These are phyloP conservation scores for Aspergillus campestris DNA, from an alignment of 495 filamentous ascomycete species.

Conservation along the genomic window DNA sequence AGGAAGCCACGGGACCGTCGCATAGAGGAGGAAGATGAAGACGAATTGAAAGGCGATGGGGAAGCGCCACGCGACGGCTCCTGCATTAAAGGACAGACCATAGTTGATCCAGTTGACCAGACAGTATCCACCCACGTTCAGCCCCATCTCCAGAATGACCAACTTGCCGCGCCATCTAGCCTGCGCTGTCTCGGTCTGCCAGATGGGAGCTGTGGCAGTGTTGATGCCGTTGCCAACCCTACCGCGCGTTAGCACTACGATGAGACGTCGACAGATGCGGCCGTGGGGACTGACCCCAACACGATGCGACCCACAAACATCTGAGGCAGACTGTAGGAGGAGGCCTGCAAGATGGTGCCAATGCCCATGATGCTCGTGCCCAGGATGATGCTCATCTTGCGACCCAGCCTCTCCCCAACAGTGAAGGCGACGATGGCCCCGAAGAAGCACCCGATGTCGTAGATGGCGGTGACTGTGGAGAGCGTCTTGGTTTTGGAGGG, in stretches of 20 bases:
- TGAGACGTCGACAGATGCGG: too few relatives aligned
- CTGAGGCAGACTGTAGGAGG: conserved; percentile 46
- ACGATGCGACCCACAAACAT: conserved; percentile 58
- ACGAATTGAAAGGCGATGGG: conserved; percentile 46
- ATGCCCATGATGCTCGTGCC: conserved; percentile 52
- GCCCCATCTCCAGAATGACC: conserved; percentile 51
- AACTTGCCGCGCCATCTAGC: conserved; percentile 51
- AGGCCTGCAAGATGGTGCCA: conserved; percentile 50
- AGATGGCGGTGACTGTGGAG: conserved; percentile 53
- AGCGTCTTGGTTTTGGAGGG: conserved; percentile 40
- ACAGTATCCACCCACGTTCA: conserved; percentile 52
- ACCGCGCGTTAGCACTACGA: neutral
- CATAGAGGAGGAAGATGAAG: conserved; percentile 42
- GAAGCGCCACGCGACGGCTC: conserved; percentile 41
- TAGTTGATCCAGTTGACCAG: conserved; percentile 51
- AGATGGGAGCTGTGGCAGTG: conserved; percentile 54
- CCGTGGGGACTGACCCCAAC: conserved; percentile 17
- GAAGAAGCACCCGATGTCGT: conserved; percentile 54
- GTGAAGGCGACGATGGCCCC: conserved; percentile 47
- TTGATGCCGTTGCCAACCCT: conserved; percentile 54
- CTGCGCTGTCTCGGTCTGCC: conserved; percentile 56
- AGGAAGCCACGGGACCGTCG: conserved; percentile 45
- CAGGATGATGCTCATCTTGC: conserved; percentile 48
- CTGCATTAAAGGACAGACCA: conserved; percentile 39
- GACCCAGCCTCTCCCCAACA: conserved; percentile 48